A percentile compares a stretch with the other conserved stretches of the same genome.
These are phyloP conservation scores for Mycena capillaripes DNA, from an alignment of 768 basidiomycete genomes.

Conservation along the genomic window DNA sequence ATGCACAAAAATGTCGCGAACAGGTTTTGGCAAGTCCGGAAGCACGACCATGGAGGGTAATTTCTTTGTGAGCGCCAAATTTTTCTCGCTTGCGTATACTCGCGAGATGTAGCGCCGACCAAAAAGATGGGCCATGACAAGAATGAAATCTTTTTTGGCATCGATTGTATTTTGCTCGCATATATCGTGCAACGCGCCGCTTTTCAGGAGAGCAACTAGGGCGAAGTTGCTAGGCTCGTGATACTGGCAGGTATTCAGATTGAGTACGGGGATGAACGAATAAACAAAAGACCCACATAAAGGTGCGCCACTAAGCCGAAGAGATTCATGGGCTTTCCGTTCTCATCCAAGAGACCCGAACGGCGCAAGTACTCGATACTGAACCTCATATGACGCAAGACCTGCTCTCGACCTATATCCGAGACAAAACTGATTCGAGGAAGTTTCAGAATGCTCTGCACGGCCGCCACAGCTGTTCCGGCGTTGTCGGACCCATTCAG, in stretches of 20 bases:
- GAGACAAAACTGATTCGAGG: conserved; percentile 73
- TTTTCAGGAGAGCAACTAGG: conserved; percentile 67
- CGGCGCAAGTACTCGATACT: conserved; percentile 80
- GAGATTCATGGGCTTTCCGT: conserved; percentile 71
- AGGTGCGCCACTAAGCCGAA: conserved; percentile 68
- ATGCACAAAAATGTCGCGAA: conserved; percentile 54
- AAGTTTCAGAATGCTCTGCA: conserved; percentile 67
- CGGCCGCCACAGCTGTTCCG: conserved; percentile 60
- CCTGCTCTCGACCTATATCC: conserved; percentile 65
- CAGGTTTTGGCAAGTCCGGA: conserved; percentile 59
- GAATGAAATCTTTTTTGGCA: conserved; percentile 65
- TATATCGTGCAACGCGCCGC: conserved; percentile 71
- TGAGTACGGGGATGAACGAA: neutral
- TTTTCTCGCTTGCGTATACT: conserved; percentile 54
- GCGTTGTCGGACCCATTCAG: conserved; percentile 72
- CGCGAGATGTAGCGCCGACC: conserved; percentile 68
- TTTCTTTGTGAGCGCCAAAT: conserved; percentile 50
- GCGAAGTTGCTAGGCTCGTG: conserved; percentile 82
- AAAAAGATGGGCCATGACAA: conserved; percentile 76
- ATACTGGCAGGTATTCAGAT: conserved; percentile 50
- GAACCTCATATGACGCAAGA: conserved; percentile 78
- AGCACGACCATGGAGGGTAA: conserved; percentile 73
- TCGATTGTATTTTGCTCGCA: conserved; percentile 57
- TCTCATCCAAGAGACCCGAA: conserved; percentile 62
- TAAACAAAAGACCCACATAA: conserved; percentile 51